Conservation (phyloP, 2,329 filamentous ascomycete genomes). For the Xylaria sp. region DNA sequence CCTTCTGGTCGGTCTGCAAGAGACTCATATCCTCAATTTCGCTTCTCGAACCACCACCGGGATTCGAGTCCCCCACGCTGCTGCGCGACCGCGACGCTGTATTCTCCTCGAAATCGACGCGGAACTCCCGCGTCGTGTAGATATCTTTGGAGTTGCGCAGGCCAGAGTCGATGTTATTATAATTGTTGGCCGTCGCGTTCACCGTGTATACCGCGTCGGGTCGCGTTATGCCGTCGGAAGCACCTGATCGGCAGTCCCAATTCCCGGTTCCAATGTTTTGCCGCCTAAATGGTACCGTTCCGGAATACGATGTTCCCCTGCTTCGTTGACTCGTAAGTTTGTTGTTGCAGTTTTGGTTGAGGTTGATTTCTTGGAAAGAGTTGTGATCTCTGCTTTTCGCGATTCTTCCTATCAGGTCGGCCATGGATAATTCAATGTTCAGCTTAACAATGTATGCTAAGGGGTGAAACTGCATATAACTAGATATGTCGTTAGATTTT, state of each 20-base stretch:
- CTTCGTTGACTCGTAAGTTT: background rate
- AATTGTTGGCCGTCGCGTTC: conserved; percentile 12
- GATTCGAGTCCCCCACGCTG: background rate
- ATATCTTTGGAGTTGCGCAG: background rate
- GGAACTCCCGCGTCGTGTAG: conserved; percentile 18
- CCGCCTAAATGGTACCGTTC: background rate
- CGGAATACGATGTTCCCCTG: background rate
- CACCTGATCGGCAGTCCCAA: background rate
- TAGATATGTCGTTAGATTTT: conserved; percentile 20
- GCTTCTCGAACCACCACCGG: background rate
- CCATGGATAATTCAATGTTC: conserved; percentile 66
- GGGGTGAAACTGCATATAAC: conserved; percentile 63
- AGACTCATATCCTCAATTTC: conserved; percentile 3
- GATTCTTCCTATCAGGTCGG: conserved; percentile 60
- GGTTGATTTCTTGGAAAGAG: background rate
- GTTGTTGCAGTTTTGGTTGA: background rate
- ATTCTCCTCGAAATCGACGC: conserved; percentile 14
- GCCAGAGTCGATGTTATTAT: background rate
- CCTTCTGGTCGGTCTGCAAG: background rate
- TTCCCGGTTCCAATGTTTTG: background rate
- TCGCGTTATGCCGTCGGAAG: conserved; percentile 1
- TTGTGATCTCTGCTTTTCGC: conserved; percentile 7
- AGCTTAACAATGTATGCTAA: conserved; percentile 65
- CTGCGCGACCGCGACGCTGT: background rate
- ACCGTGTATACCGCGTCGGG: conserved; percentile 18